phyloP scores from a whole-genome alignment of 2,329 filamentous ascomycete species.

The Metarhizium rileyi region DNA sequence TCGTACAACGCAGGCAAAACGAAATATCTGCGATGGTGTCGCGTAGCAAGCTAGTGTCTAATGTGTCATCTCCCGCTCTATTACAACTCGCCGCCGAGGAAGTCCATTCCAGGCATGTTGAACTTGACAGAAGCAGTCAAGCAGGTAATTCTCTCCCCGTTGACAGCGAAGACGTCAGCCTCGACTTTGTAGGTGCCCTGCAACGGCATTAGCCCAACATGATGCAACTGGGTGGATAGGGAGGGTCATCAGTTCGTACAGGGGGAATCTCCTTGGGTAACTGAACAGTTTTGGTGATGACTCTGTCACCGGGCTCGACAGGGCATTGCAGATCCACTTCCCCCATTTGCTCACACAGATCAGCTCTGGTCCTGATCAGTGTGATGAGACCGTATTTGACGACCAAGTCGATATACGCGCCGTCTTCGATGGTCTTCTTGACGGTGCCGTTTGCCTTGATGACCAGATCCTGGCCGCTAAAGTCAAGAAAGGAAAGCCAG shows the following conservation, averaged over 20 bases:
- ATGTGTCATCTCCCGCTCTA: background rate
- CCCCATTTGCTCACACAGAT: constrained; percentile 80
- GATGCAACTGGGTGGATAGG: too few species aligned
- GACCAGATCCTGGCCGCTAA: constrained; percentile 64
- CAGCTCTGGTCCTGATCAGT: constrained; percentile 68
- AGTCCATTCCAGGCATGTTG: constrained; percentile 23
- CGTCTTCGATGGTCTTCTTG: constrained; percentile 60
- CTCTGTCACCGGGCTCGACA: constrained; percentile 66
- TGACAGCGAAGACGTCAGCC: constrained; percentile 71
- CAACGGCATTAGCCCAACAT: background rate
- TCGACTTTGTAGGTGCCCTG: constrained; percentile 85
- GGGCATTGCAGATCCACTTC: constrained; percentile 89
- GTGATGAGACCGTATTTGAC: constrained; percentile 95
- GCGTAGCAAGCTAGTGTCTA: background rate
- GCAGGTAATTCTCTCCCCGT: constrained; percentile 73
- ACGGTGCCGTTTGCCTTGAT: constrained; percentile 76
- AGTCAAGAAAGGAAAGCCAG: constrained; percentile 14
- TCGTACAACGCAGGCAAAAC: background rate
- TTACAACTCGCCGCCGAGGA: constrained; percentile 34
- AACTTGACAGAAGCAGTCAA: constrained; percentile 67
- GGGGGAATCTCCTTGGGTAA: constrained; percentile 82
- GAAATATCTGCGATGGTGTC: background rate
- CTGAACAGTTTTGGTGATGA: constrained; percentile 70
- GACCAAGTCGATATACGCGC: constrained; percentile 69
- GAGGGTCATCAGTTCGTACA: constrained; percentile 44